Base-by-base conservation (phyloP, 1,284 basidiomycete species). In the Cystobasidiaceae sp. region DNA sequence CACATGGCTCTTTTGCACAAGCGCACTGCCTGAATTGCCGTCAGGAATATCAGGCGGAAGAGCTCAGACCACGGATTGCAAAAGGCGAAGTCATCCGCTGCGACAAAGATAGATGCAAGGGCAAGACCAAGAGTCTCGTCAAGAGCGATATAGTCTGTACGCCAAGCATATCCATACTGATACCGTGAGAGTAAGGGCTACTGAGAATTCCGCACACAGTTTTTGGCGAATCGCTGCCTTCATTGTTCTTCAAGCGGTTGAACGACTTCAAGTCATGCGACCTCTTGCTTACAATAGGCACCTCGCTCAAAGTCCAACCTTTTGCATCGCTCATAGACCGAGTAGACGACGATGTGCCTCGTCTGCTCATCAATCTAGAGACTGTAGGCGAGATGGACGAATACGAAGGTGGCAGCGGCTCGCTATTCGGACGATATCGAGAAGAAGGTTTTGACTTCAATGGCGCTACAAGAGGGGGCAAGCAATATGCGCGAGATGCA, bases 221-320 rank as follows among this genome's bases (percentile, higher is more conserved):
- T 78, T 94, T 94, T 73, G 92, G 92, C 50, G 92, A 94, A 78
- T 77, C 76, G 4, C 66, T 80, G 23, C 79, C 79, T 1, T 72
- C 77, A 23, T 66, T 71, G 21, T 80, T 80, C 68, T 80, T 79
- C 68, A 43, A 73, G 27, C 68, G 70, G 15, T 27, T 73, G 6
- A 62, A 75, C 65, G 79, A 81, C 41, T 78, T 81, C 27, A 73
- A 80, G 2, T 41, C 72, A 21, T 89, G 89, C 2, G 91, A 97
- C 76, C 81, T 97, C 9, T 82, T 97, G 19, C 85, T 97, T 70
- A 85, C 97, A 30, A 86, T 97, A 70, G 94, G 94, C 27, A 97
- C 94, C 0, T 94, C 91, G 2, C 81, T 94, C 27, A 86, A 85
- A 4, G 82, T 82, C 1, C 79, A 82, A 25, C 82, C 82, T 1